Conservation (phyloP, 164 flowering plant species). For the Macadamia integrifolia region DNA sequence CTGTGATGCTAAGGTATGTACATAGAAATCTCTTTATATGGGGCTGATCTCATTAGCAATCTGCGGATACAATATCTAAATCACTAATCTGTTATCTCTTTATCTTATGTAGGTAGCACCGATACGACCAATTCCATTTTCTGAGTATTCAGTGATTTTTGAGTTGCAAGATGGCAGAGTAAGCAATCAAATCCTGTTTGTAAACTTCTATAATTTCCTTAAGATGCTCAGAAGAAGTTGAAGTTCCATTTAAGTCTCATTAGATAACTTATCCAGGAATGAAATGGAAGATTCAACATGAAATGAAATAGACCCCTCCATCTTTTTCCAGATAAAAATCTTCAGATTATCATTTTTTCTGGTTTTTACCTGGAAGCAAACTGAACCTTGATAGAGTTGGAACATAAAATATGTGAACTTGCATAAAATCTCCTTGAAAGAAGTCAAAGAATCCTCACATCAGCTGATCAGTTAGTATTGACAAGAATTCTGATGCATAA, state of each 20-base stretch:
- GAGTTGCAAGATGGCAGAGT: conserved; percentile 81
- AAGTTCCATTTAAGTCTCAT: background rate
- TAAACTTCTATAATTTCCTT: background rate
- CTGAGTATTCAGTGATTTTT: conserved; percentile 57
- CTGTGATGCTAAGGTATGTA: conserved; percentile 67
- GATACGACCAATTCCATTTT: conserved; percentile 61
- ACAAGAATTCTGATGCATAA: background rate
- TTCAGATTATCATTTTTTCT: too few species aligned
- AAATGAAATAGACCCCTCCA: background rate
- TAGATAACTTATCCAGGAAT: background rate
- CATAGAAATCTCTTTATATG: background rate
- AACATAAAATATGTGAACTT: background rate
- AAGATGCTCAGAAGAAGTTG: background rate
- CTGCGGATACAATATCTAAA: background rate
- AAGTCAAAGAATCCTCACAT: too few species aligned
- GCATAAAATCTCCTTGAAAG: background rate
- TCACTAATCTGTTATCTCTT: background rate
- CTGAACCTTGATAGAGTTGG: background rate
- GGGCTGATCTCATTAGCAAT: background rate
- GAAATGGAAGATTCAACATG: background rate
- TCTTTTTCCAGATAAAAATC: background rate
- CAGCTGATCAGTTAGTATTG: background rate
- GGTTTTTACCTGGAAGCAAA: too few species aligned
- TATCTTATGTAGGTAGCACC: conserved; percentile 51
- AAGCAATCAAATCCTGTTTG: conserved; percentile 20